A percentile compares a stretch with the other conserved stretches of the same genome.
Evolutionary conservation across 768 basidiomycete genomes (phyloP).

Genomic region (Scleroderma bovista): DNA sequence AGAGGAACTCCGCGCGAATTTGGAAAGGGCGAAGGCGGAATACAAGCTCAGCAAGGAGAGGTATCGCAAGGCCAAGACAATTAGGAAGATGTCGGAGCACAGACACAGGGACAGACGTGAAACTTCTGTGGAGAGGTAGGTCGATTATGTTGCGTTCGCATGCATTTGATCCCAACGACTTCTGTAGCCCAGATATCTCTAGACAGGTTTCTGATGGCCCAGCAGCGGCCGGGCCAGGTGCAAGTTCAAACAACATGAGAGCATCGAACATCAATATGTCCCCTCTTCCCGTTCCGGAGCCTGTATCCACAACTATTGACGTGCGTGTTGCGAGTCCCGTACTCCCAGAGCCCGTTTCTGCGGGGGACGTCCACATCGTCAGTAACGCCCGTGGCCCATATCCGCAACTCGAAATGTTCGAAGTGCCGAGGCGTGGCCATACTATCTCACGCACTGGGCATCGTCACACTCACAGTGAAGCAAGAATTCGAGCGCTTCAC

Average conservation of each 20-base stretch:
- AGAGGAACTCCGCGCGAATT: conserved; percentile 32
- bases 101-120: conserved; percentile 12
- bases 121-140: conserved; percentile 24
- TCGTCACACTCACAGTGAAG: conserved; percentile 11
- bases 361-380: conserved; percentile 41
- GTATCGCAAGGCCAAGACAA: conserved; percentile 56
- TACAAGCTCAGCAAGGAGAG: conserved; percentile 70
- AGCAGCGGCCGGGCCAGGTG: conserved; percentile 1
- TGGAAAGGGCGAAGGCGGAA: conserved; percentile 59
- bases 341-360: conserved; percentile 5
- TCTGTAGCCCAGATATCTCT: conserved; percentile 16
- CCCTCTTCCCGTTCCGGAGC: conserved; percentile 9
- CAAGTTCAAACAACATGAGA: conserved; percentile 1
- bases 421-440: conserved; percentile 44
- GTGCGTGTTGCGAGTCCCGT: conserved; percentile 9
- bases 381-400: conserved; percentile 57
- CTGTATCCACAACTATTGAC: conserved; percentile 5
- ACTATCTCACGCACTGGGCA: conserved; percentile 15
- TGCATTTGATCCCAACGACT: conserved; percentile 4
- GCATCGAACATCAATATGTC: conserved; percentile 1
- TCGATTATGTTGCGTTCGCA: neutral
- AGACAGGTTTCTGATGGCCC: conserved; percentile 20
- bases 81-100: conserved; percentile 37
- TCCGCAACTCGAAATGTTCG: conserved; percentile 60
- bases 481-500: conserved; percentile 34